A percentile compares a stretch with the other conserved stretches of the same genome.
phyloP scores from a whole-genome alignment of 345 rosid species.

The Ceriops tagal region DNA sequence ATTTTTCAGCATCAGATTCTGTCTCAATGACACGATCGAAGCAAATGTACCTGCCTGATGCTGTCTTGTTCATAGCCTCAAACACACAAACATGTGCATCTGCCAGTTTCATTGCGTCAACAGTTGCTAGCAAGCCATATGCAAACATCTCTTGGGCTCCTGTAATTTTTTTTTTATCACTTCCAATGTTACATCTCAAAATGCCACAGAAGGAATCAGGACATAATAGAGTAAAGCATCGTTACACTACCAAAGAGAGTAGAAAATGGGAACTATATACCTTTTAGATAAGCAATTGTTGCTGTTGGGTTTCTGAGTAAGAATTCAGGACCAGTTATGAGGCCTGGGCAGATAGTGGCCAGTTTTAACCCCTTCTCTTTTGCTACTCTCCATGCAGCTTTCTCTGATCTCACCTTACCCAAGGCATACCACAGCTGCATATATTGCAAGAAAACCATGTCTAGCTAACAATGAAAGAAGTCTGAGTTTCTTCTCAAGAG shows the following conservation, averaged over 20 bases:
- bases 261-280: slow-evolving; percentile 27
- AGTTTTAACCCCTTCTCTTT: slow-evolving; percentile 42
- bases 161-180: slow-evolving; percentile 17
- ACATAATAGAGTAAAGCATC: no score
- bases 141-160: slow-evolving; percentile 61
- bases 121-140: slow-evolving; percentile 56
- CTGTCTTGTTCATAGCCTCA: slow-evolving; percentile 54
- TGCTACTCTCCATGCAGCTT: slow-evolving; percentile 57
- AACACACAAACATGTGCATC: slow-evolving; percentile 60
- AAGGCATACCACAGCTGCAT: slow-evolving; percentile 78
- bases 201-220: no score
- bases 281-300: slow-evolving; percentile 65
- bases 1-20: slow-evolving; percentile 38
- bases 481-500: neutral
- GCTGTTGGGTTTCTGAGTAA: slow-evolving; percentile 51
- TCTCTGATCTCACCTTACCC: slow-evolving; percentile 92
- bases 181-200: no score
- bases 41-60: slow-evolving; percentile 64
- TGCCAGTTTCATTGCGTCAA: slow-evolving; percentile 55
- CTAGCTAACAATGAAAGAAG: neutral
- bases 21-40: slow-evolving; percentile 51
- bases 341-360: slow-evolving; percentile 41
- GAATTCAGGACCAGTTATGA: slow-evolving; percentile 61
- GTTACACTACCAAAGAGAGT: neutral
- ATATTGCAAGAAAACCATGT: neutral